A percentile compares a stretch with the other conserved stretches of the same genome.
These are phyloP conservation scores for Chenopodium berlandieri DNA, from an alignment of 148 eudicot genomes.

Conservation along the genomic window DNA sequence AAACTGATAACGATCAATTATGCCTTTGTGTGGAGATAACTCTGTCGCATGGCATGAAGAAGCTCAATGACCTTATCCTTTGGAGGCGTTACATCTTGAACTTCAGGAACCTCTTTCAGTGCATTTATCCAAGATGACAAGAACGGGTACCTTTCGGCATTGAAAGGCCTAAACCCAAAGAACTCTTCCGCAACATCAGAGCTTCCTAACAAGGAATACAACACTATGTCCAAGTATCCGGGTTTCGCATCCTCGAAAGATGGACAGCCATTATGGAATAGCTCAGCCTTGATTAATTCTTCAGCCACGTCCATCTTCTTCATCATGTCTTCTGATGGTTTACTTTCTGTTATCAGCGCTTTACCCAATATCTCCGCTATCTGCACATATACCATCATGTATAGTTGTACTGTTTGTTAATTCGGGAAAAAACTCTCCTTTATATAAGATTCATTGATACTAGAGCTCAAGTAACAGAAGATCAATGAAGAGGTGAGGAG, in stretches of 20 bases:
- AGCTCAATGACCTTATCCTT: neutral
- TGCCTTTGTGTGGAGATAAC: neutral
- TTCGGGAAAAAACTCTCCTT: too few species aligned
- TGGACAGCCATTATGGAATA: conserved; percentile 13
- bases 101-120: conserved; percentile 14
- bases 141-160: conserved; percentile 20
- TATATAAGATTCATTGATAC: too few species aligned
- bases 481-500: too few species aligned
- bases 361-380: neutral
- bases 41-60: conserved; percentile 2
- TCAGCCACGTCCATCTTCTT: conserved; percentile 21
- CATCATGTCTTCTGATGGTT: neutral
- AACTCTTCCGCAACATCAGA: neutral
- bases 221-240: conserved; percentile 23
- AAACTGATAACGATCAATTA: neutral
- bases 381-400: neutral
- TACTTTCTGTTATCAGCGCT: neutral
- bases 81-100: conserved; percentile 12
- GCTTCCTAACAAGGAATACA: conserved; percentile 15
- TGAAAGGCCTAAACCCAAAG: conserved; percentile 1
- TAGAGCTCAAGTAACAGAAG: too few species aligned
- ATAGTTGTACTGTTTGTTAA: too few species aligned
- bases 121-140: conserved; percentile 17
- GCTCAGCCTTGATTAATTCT: conserved; percentile 22
- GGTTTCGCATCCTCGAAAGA: conserved; percentile 6